Evolutionary conservation across 129 eudicot species (phyloP).

Genomic region (Glebionis coronaria): DNA sequence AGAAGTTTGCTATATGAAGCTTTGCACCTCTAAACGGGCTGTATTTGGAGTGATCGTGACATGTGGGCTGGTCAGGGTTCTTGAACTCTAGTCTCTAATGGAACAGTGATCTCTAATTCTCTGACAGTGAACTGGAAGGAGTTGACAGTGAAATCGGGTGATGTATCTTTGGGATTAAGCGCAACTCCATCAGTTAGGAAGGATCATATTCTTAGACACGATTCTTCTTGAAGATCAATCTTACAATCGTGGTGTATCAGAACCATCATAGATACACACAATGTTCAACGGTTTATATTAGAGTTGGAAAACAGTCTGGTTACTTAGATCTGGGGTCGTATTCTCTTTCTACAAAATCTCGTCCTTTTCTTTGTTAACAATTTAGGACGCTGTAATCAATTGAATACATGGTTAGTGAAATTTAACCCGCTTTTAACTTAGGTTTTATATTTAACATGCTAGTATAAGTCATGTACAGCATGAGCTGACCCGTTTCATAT

Average conservation of each 20-base stretch:
- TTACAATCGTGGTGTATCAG: constrained; percentile 28
- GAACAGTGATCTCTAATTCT: constrained; percentile 61
- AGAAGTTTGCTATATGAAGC: constrained; percentile 62
- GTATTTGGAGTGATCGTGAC: not conserved
- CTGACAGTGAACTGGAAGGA: constrained; percentile 53
- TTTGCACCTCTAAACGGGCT: constrained; percentile 59
- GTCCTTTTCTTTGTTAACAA: no score
- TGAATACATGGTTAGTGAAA: no score
- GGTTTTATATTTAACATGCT: no score
- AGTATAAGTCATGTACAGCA: no score
- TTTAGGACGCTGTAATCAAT: no score
- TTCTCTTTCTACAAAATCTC: no score
- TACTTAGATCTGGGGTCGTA: no score
- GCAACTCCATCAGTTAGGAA: constrained; percentile 79
- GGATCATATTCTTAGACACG: constrained; percentile 81
- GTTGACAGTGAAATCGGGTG: constrained; percentile 58
- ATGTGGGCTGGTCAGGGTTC: constrained; percentile 14
- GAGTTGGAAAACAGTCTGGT: no score
- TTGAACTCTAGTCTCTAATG: constrained; percentile 49
- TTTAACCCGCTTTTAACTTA: no score
- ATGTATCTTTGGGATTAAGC: constrained; percentile 45
- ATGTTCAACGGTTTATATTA: no score
- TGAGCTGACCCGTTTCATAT: no score
- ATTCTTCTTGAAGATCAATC: constrained; percentile 96
- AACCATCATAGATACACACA: not conserved